A percentile compares a stretch with the other conserved stretches of the same genome.
These are phyloP conservation scores for Phytophthora quininea DNA, from an alignment of 352 stramenopile genomes.

Conservation along the genomic window DNA sequence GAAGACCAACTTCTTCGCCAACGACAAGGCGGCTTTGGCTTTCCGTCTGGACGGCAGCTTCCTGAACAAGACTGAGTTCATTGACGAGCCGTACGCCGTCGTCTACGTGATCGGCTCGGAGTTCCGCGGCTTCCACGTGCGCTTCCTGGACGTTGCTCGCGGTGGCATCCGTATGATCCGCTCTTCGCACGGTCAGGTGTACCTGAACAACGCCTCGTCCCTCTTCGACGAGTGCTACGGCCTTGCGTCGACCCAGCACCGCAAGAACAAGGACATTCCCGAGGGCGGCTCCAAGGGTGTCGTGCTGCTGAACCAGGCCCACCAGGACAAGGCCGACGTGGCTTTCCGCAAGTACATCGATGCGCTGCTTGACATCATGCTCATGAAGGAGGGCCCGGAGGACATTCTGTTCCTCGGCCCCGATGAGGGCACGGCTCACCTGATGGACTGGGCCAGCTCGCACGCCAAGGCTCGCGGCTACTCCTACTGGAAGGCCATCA, in stretches of 20 bases:
- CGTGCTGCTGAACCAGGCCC: constrained; percentile 93
- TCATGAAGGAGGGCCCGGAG: constrained; percentile 95
- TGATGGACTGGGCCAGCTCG: constrained; percentile 96
- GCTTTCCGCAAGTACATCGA: constrained; percentile 97
- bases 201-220: constrained; percentile 88
- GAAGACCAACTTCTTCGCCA: constrained; percentile 88
- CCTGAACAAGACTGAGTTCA: constrained; percentile 73
- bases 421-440: constrained; percentile 97
- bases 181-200: constrained; percentile 87
- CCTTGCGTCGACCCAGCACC: constrained; percentile 96
- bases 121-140: constrained; percentile 98
- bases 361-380: constrained; percentile 95
- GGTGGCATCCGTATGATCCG: constrained; percentile 95
- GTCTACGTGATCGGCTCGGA: constrained; percentile 95
- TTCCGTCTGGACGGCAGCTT: constrained; percentile 83
- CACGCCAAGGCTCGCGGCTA: constrained; percentile 94
- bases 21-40: constrained; percentile 75
- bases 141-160: constrained; percentile 97
- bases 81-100: constrained; percentile 92
- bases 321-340: constrained; percentile 86
- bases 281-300: constrained; percentile 98
- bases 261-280: constrained; percentile 99
- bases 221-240: constrained; percentile 98
- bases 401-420: constrained; percentile 98
- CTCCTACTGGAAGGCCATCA: constrained; percentile 96